Conservation (phyloP, 176 grass and related monocot species). For the Neostapfia colusana region DNA sequence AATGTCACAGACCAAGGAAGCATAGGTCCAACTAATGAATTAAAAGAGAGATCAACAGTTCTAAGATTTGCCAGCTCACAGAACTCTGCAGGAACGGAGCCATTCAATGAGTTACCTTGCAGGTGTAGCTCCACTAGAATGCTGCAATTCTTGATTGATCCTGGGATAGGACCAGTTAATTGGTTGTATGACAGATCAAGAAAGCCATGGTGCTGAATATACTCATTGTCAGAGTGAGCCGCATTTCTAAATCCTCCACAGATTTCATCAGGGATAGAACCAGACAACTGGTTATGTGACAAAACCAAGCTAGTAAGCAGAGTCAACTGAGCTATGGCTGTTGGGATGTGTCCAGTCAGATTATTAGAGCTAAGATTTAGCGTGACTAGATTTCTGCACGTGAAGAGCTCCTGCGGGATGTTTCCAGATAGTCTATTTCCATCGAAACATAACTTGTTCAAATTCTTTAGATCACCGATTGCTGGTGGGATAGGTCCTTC, state of each 20-base stretch:
- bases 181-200: constrained; percentile 77
- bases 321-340: constrained; percentile 57
- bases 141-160: constrained; percentile 56
- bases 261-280: constrained; percentile 64
- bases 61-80: constrained; percentile 57
- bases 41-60: constrained; percentile 68
- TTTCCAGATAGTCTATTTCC: constrained; percentile 68
- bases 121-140: constrained; percentile 57
- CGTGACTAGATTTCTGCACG: constrained; percentile 67
- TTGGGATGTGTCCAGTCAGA: constrained; percentile 53
- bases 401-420: constrained; percentile 74
- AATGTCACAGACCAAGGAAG: constrained; percentile 43
- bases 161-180: constrained; percentile 59
- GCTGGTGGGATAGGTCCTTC: constrained; percentile 58
- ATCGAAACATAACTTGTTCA: constrained; percentile 55
- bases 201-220: constrained; percentile 55
- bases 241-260: constrained; percentile 56
- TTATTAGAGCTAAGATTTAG: constrained; percentile 71
- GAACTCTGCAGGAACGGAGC: constrained; percentile 71
- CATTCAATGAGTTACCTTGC: constrained; percentile 68
- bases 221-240: constrained; percentile 56
- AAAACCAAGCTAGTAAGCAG: constrained; percentile 71
- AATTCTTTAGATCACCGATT: constrained; percentile 58
- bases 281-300: constrained; percentile 66
- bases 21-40: constrained; percentile 60